Percentiles rank a stretch among this genome's conserved stretches.
Conservation (phyloP, 2,329 filamentous ascomycete genomes). For the Fusarium gaditjirri region DNA sequence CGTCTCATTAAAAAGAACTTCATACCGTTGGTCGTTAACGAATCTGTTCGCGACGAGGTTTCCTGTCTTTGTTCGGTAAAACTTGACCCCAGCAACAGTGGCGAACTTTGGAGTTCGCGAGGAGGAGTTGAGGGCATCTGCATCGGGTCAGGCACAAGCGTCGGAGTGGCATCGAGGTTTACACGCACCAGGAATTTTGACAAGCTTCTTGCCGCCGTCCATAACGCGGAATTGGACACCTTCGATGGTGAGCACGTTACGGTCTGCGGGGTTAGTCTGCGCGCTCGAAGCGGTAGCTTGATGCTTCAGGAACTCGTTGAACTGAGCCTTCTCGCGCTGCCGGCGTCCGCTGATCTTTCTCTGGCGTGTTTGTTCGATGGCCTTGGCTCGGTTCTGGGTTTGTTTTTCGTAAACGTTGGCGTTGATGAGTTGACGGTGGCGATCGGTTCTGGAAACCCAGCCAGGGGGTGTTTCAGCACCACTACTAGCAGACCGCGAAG, state of each 20-base stretch:
- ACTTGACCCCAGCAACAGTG: conserved; percentile 79
- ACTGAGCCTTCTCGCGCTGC: conserved; percentile 67
- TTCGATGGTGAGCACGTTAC: conserved; percentile 74
- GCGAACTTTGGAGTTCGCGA: conserved; percentile 79
- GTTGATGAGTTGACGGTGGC: conserved; percentile 86
- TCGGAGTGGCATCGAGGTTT: not conserved
- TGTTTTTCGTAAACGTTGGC: conserved; percentile 81
- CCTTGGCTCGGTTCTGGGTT: conserved; percentile 72
- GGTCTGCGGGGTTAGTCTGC: conserved; percentile 46
- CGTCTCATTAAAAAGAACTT: conserved; percentile 40
- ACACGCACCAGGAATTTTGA: conserved; percentile 73
- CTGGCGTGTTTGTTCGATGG: conserved; percentile 75
- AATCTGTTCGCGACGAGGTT: conserved; percentile 84
- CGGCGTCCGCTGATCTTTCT: conserved; percentile 66
- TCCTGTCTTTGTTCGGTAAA: conserved; percentile 86
- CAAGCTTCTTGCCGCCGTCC: conserved; percentile 84
- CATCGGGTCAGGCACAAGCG: conserved; percentile 43
- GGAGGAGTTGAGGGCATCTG: conserved; percentile 69
- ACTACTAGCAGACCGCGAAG: conserved; percentile 51
- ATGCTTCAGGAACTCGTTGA: conserved; percentile 53
- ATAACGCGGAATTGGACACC: conserved; percentile 79
- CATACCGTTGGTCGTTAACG: conserved; percentile 80
- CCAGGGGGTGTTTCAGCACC: conserved; percentile 48
- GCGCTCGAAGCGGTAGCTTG: conserved; percentile 36
- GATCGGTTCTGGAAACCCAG: conserved; percentile 79